Evolutionary conservation across 148 eudicot genomes (phyloP).

Genomic region (Chenopodium berlandieri): DNA sequence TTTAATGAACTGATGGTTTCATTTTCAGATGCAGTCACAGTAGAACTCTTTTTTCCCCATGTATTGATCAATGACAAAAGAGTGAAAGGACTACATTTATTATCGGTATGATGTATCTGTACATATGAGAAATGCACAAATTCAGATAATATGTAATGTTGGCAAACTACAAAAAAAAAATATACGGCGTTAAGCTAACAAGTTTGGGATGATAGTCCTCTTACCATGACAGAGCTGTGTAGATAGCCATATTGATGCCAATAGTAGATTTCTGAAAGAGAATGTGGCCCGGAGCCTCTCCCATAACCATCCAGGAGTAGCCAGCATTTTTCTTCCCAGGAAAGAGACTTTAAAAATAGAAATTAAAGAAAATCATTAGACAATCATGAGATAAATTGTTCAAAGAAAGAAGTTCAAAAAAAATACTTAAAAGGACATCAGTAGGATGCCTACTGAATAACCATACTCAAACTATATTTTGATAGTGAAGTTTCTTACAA

Average conservation of each 20-base stretch:
- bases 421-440: conserved; percentile 5
- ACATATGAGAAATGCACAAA: conserved; percentile 9
- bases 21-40: conserved; percentile 22
- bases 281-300: conserved; percentile 72
- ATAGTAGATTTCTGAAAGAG: conserved; percentile 73
- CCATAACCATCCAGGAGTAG: conserved; percentile 61
- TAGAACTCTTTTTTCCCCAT: conserved; percentile 43
- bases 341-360: conserved; percentile 23
- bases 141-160: neutral
- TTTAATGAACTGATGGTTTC: conserved; percentile 21
- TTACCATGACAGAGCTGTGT: conserved; percentile 63
- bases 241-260: conserved; percentile 83
- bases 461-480: neutral
- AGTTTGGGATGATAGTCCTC: conserved; percentile 5
- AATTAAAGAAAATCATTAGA: neutral
- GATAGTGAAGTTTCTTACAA: conserved; percentile 31
- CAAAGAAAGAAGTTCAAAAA: neutral
- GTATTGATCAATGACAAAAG: conserved; percentile 50
- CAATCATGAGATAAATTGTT: no score
- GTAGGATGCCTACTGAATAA: neutral
- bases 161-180: neutral
- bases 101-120: conserved; percentile 69
- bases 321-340: conserved; percentile 75
- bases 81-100: conserved; percentile 43
- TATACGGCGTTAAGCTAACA: neutral